phyloP scores from a whole-genome alignment of 139 green algal genomes.

The Haematococcus lacustris region DNA sequence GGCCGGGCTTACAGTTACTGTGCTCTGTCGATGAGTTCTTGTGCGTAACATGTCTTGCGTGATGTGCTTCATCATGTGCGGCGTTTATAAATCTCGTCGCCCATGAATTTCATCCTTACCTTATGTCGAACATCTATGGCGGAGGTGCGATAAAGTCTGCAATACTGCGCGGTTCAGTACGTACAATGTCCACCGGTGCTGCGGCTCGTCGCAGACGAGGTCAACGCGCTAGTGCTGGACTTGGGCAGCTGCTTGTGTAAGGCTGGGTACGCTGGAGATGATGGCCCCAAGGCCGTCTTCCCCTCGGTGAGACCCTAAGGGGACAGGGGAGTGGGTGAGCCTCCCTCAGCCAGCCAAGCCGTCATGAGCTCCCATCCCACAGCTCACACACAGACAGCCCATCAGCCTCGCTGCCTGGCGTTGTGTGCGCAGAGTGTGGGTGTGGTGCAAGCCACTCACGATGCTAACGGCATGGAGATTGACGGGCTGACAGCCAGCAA shows the following conservation, averaged over 20 bases:
- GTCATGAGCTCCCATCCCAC: neutral
- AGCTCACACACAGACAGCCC: neutral
- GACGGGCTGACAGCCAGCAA: slow-evolving; percentile 9
- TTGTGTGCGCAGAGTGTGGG: slow-evolving; percentile 12
- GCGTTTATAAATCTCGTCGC: too few species aligned
- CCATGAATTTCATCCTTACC: too few species aligned
- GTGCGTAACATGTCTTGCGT: too few species aligned
- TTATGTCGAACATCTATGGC: slow-evolving; percentile 37
- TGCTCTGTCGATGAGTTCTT: too few species aligned
- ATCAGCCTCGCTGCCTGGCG: neutral
- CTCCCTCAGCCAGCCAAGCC: neutral
- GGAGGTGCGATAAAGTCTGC: slow-evolving; percentile 18
- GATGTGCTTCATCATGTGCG: too few species aligned
- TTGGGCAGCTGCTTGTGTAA: slow-evolving; percentile 71
- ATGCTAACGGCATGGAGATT: slow-evolving; percentile 26
- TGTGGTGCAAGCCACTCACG: slow-evolving; percentile 18
- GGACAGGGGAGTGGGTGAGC: neutral
- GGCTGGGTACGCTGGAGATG: slow-evolving; percentile 92
- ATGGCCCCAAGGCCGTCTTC: slow-evolving; percentile 90
- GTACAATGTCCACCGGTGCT: neutral
- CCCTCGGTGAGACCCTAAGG: slow-evolving; percentile 48
- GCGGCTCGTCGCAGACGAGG: slow-evolving; percentile 70
- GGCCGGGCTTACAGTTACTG: too few species aligned
- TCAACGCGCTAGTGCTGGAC: slow-evolving; percentile 91
- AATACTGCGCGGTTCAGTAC: neutral